Evolutionary conservation across 768 basidiomycete genomes (phyloP).

Genomic region (Suillus spraguei): DNA sequence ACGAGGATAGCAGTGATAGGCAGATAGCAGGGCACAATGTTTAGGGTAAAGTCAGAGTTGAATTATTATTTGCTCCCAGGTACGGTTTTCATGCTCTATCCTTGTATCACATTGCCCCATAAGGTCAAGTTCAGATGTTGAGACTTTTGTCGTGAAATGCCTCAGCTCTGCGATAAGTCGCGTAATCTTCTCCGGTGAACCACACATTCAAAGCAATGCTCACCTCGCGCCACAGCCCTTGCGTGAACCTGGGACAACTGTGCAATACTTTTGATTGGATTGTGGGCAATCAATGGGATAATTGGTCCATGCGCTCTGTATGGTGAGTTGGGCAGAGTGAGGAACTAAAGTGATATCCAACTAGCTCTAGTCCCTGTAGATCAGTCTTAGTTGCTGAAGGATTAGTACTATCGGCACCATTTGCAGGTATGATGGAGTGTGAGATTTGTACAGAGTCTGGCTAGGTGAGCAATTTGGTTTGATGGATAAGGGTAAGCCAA

Average conservation of each 20-base stretch:
- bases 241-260: neutral
- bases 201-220: too few species aligned
- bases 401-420: neutral
- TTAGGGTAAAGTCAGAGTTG: neutral
- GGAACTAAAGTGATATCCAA: constrained; percentile 8
- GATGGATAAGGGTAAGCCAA: neutral
- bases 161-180: too few species aligned
- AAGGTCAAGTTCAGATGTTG: too few species aligned
- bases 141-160: too few species aligned
- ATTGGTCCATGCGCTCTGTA: constrained; percentile 6
- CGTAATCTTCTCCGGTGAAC: too few species aligned
- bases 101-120: neutral
- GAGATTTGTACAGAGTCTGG: neutral
- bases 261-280: constrained; percentile 1
- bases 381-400: neutral
- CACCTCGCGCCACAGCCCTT: neutral
- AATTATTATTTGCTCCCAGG: neutral
- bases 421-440: neutral
- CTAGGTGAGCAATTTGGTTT: neutral
- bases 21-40: neutral
- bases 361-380: neutral
- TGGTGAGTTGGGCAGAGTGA: constrained; percentile 14
- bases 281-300: constrained; percentile 13
- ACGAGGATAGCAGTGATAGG: neutral
- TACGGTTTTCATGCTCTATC: neutral